These are phyloP conservation scores for Sisymbrium altissimum DNA, from an alignment of 345 rosid genomes.

Conservation along the genomic window DNA sequence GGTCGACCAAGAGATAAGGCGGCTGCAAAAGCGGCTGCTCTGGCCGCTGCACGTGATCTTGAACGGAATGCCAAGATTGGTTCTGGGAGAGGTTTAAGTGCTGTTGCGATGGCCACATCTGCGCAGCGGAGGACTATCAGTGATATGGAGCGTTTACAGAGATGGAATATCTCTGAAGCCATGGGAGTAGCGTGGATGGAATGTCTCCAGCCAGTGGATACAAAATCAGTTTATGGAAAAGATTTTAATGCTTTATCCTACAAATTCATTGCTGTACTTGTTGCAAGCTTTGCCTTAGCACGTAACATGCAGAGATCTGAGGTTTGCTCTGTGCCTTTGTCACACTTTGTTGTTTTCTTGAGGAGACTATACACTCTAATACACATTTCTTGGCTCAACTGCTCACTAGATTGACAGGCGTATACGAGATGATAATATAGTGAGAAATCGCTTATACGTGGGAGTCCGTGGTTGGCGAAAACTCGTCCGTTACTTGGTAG, in stretches of 20 bases:
- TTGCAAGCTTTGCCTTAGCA: slow-evolving; percentile 98
- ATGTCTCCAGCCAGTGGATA: slow-evolving; percentile 90
- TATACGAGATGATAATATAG: slow-evolving; percentile 58
- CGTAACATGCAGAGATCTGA: slow-evolving; percentile 93
- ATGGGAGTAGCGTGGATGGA: slow-evolving; percentile 99
- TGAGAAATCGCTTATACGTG: slow-evolving; percentile 46
- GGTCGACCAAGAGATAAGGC: slow-evolving; percentile 84
- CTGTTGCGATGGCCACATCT: slow-evolving; percentile 99
- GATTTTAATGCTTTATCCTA: slow-evolving; percentile 94
- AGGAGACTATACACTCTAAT: background rate
- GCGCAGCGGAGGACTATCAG: slow-evolving; percentile 74
- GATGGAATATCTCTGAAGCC: slow-evolving; percentile 94
- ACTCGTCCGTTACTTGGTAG: slow-evolving; percentile 76
- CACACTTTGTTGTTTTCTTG: slow-evolving; percentile 2
- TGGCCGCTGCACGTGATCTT: slow-evolving; percentile 98
- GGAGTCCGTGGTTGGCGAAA: slow-evolving; percentile 92
- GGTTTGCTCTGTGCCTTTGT: slow-evolving; percentile 46
- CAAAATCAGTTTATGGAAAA: slow-evolving; percentile 87
- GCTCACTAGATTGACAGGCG: slow-evolving; percentile 75
- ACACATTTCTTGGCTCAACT: slow-evolving; percentile 15
- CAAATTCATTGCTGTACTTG: slow-evolving; percentile 88
- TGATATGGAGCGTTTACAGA: slow-evolving; percentile 82
- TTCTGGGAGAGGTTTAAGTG: slow-evolving; percentile 97
- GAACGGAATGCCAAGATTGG: slow-evolving; percentile 96
- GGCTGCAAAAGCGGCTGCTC: slow-evolving; percentile 96